Evolutionary conservation across 2,329 filamentous ascomycete species (phyloP).

Genomic region (Alternaria alternata): DNA sequence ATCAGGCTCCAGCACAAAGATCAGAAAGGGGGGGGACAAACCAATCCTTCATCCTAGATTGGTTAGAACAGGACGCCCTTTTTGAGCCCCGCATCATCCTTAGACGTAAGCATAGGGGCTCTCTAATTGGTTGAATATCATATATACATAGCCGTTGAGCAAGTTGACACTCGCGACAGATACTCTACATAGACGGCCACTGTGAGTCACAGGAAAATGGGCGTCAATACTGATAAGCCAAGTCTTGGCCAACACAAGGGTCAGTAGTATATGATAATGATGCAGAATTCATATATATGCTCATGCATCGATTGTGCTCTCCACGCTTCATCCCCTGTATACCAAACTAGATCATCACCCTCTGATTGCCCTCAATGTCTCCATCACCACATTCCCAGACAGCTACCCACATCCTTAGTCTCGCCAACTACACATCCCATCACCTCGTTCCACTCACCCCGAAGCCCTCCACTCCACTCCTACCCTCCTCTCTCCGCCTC

Average conservation of each 20-base stretch:
- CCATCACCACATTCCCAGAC: not conserved
- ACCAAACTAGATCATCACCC: not conserved
- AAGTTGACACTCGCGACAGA: not conserved
- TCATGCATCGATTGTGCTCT: not conserved
- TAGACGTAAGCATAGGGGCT: not conserved
- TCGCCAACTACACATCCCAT: constrained; percentile 28
- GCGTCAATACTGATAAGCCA: not conserved
- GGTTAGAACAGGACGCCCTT: constrained; percentile 4
- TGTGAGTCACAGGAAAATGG: not conserved
- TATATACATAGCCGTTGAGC: not conserved
- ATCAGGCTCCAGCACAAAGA: not conserved
- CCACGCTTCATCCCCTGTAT: not conserved
- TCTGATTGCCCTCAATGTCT: not conserved
- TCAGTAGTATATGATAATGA: not conserved
- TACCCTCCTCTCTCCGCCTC: constrained; percentile 31
- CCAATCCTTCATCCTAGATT: not conserved
- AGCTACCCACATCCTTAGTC: constrained; percentile 26
- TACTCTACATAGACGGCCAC: not conserved
- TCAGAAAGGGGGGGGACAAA: not conserved
- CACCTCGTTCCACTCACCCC: constrained; percentile 23
- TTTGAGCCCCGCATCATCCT: constrained; percentile 3
- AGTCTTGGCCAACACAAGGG: not conserved
- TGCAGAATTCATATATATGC: not conserved
- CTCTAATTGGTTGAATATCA: not conserved
- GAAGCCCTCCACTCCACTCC: constrained; percentile 14